A percentile compares a stretch with the other conserved stretches of the same genome.
Evolutionary conservation across 139 green algal species (phyloP).

Genomic region (Volvox africanus): DNA sequence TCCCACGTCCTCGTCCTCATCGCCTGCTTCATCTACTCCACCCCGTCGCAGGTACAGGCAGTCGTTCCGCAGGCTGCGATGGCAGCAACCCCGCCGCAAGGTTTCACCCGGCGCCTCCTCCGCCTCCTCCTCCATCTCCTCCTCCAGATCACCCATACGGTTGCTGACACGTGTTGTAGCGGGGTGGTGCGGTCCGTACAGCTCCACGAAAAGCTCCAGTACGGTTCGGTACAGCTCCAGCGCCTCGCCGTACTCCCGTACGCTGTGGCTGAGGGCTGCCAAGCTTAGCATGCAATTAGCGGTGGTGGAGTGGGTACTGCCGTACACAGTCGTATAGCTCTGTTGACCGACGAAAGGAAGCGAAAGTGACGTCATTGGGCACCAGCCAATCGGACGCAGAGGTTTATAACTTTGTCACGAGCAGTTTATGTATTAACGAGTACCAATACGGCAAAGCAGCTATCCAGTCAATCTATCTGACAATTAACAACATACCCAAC

Average conservation of each 20-base stretch:
- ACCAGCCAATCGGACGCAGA: too few relatives aligned
- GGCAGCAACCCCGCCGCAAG: not conserved
- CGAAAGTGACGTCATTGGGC: not conserved
- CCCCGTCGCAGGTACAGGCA: too few relatives aligned
- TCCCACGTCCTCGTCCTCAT: too few relatives aligned
- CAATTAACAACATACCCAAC: too few relatives aligned
- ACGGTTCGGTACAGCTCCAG: constrained; percentile 7
- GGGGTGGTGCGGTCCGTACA: constrained; percentile 33
- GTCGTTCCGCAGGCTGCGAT: too few relatives aligned
- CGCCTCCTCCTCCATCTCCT: constrained; percentile 30
- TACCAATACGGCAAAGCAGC: too few relatives aligned
- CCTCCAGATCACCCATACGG: constrained; percentile 13
- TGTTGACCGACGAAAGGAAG: not conserved
- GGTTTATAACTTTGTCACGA: too few relatives aligned
- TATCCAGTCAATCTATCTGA: too few relatives aligned
- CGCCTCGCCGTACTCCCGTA: constrained; percentile 8
- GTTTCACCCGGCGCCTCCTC: not conserved
- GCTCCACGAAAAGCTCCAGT: constrained; percentile 11
- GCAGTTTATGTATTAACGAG: too few relatives aligned
- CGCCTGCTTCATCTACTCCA: too few relatives aligned
- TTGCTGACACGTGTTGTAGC: constrained; percentile 23
- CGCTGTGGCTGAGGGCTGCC: not conserved
- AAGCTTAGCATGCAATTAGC: not conserved
- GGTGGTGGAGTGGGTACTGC: not conserved
- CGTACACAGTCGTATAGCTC: constrained; percentile 30